A percentile compares a stretch with the other conserved stretches of the same genome.
phyloP scores from a whole-genome alignment of 2,329 filamentous ascomycete genomes.

The Sarocladium kiliense region DNA sequence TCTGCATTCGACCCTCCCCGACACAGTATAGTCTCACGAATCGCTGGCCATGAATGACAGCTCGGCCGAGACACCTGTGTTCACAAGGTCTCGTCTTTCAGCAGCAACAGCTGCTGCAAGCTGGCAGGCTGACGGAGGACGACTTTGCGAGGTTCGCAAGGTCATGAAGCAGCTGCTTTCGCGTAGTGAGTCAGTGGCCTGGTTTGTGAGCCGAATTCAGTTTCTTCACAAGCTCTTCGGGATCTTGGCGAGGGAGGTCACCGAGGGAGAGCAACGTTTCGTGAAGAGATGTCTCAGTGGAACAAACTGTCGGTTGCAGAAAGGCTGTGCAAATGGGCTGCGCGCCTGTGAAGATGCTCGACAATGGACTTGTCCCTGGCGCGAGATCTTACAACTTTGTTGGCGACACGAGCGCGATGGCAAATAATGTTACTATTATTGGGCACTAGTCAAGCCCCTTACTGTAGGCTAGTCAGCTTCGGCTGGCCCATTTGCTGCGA shows the following conservation, averaged over 20 bases:
- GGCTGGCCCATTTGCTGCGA: too few species aligned
- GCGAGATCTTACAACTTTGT: not conserved
- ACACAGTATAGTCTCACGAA: not conserved
- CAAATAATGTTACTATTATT: conserved; percentile 5
- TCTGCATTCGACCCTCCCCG: not conserved
- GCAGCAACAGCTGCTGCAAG: too few species aligned
- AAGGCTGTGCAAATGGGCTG: too few species aligned
- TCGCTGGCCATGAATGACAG: too few species aligned
- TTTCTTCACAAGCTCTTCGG: not conserved
- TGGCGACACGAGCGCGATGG: not conserved
- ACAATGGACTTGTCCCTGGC: not conserved
- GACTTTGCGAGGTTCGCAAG: too few species aligned
- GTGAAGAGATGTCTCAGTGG: not conserved
- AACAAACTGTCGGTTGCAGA: not conserved
- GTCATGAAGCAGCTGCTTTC: too few species aligned
- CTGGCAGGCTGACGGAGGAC: too few species aligned
- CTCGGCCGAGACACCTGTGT: too few species aligned
- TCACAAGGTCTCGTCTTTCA: too few species aligned
- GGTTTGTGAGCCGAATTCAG: too few species aligned
- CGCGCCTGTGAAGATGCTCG: not conserved
- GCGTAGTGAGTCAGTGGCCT: too few species aligned
- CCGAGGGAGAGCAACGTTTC: not conserved
- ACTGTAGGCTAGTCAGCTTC: not conserved
- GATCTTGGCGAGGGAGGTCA: not conserved
- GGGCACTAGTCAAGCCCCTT: conserved; percentile 2